phyloP scores from a whole-genome alignment of 306 rosid species.

The Luffa aegyptiaca region DNA sequence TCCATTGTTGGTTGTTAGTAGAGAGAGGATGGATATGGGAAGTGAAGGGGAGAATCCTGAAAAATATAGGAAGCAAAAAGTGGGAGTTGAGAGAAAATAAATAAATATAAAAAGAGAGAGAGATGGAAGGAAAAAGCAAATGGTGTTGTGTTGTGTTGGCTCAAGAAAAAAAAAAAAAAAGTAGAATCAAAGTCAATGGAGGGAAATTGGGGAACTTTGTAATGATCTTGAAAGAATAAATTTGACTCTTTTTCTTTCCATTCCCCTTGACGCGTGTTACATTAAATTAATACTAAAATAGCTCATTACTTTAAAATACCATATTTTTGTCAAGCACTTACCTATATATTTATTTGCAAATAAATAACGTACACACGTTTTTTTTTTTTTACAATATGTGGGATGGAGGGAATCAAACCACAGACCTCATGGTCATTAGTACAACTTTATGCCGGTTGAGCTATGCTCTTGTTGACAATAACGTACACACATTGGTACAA shows the following conservation, averaged over 20 bases:
- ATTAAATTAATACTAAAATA: background rate
- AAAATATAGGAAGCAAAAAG: slow-evolving; percentile 1
- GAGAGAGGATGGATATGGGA: background rate
- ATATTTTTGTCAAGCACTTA: background rate
- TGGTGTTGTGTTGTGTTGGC: too few species aligned
- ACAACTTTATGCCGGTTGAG: too few species aligned
- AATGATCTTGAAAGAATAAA: background rate
- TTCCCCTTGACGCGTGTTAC: background rate
- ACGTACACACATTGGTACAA: too few species aligned
- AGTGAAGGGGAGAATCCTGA: background rate
- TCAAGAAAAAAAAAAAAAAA: background rate
- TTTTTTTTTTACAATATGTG: too few species aligned
- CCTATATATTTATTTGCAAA: background rate
- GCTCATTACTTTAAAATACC: background rate
- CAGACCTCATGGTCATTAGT: too few species aligned
- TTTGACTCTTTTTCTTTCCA: background rate
- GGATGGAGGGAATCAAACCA: too few species aligned
- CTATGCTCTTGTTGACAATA: too few species aligned
- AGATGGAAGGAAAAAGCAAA: background rate
- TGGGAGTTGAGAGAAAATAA: background rate
- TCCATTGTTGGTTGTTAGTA: slow-evolving; percentile 11
- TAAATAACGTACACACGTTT: background rate
- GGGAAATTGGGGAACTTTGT: background rate
- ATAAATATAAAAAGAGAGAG: too few species aligned
- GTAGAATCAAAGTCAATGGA: background rate